phyloP scores from a whole-genome alignment of 345 rosid genomes.

The Passiflora organensis region DNA sequence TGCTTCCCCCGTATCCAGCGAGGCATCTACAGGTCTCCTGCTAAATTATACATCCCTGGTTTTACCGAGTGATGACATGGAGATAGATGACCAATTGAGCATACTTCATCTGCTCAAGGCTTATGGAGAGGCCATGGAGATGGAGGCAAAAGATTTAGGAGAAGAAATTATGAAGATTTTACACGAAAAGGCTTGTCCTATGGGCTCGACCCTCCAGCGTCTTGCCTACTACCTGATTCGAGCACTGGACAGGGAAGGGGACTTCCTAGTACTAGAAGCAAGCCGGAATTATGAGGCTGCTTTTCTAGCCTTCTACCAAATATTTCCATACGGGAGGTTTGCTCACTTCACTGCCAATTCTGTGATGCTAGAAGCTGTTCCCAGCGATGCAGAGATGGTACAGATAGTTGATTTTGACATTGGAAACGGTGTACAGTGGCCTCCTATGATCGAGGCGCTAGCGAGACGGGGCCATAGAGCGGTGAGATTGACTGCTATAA shows the following conservation, averaged over 20 bases:
- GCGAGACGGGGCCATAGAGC: conserved; percentile 11
- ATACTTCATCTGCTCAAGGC: conserved; percentile 35
- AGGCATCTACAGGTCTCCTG: conserved; percentile 9
- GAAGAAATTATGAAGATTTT: conserved; percentile 15
- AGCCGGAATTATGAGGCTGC: conserved; percentile 27
- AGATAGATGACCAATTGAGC: conserved; percentile 23
- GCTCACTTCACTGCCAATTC: conserved; percentile 46
- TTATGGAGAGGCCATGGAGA: conserved; percentile 41
- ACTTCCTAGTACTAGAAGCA: conserved; percentile 21
- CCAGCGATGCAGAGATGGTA: conserved; percentile 13
- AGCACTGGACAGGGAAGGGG: conserved; percentile 25
- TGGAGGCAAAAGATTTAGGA: conserved; percentile 15
- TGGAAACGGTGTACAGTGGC: conserved; percentile 43
- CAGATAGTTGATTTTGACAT: conserved; percentile 39
- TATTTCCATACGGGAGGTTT: conserved; percentile 35
- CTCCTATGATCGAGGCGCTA: conserved; percentile 30
- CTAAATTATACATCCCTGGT: conserved; percentile 9
- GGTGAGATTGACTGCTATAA: conserved; percentile 25
- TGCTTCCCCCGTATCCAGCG: conserved; percentile 7
- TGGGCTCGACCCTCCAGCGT: conserved; percentile 20
- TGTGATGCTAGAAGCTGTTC: conserved; percentile 29
- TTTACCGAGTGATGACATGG: conserved; percentile 19
- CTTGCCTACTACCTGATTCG: conserved; percentile 28
- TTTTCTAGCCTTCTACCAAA: conserved; percentile 35
- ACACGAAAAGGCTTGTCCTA: conserved; percentile 24